Conservation (phyloP, 257 asterid genomes). For the Orobanche coerulescens region DNA sequence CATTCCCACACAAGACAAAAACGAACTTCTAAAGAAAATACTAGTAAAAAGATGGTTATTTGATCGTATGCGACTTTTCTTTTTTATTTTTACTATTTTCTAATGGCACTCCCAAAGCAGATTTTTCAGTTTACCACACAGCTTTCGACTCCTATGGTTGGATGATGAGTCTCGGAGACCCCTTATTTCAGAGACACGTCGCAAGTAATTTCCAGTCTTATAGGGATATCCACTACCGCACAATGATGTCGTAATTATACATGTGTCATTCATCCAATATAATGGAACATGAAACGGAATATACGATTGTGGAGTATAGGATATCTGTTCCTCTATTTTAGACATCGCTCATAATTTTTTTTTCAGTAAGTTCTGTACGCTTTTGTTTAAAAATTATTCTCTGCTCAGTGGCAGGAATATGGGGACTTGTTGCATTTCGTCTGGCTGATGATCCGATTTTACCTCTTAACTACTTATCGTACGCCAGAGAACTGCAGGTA, state of each 20-base stretch:
- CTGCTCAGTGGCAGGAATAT: conserved; percentile 70
- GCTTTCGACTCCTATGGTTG: conserved; percentile 87
- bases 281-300: too few relatives aligned
- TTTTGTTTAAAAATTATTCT: too few relatives aligned
- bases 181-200: conserved; percentile 77
- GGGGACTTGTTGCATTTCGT: conserved; percentile 89
- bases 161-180: conserved; percentile 80
- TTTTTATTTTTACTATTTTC: conserved; percentile 7
- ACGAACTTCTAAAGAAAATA: neutral
- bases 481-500: conserved; percentile 77
- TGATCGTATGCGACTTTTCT: neutral
- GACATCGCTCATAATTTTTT: too few relatives aligned
- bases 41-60: neutral
- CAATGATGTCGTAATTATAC: too few relatives aligned
- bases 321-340: too few relatives aligned
- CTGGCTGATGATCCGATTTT: conserved; percentile 74
- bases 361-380: too few relatives aligned
- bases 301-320: too few relatives aligned
- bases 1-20: conserved; percentile 7
- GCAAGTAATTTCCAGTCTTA: conserved; percentile 43
- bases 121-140: conserved; percentile 90
- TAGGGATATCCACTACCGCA: too few relatives aligned
- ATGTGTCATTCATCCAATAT: too few relatives aligned
- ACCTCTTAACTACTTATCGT: conserved; percentile 77
- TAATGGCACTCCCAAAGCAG: conserved; percentile 35